phyloP scores from a whole-genome alignment of 257 asterid genomes.

The Galeopsis tetrahit region DNA sequence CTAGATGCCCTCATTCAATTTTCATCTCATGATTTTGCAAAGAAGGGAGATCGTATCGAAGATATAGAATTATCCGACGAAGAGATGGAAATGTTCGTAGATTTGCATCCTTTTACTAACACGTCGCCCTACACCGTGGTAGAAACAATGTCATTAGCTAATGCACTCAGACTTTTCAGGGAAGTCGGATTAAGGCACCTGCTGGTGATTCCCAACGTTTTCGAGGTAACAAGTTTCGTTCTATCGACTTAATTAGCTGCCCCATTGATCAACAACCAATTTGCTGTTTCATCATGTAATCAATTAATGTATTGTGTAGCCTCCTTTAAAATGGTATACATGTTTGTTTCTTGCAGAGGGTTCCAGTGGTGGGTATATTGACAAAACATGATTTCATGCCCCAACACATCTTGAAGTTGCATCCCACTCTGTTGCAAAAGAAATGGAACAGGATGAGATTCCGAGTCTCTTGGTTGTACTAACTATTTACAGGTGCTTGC shows the following conservation, averaged over 20 bases:
- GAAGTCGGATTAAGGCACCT: slow-evolving; percentile 86
- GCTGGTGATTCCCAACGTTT: slow-evolving; percentile 69
- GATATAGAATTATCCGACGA: slow-evolving; percentile 60
- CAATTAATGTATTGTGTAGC: background rate
- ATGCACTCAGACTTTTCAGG: slow-evolving; percentile 74
- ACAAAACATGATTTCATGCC: slow-evolving; percentile 92
- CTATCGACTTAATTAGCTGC: background rate
- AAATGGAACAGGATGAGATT: slow-evolving; percentile 70
- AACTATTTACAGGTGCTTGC: background rate
- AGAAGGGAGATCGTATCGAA: slow-evolving; percentile 60
- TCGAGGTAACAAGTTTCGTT: slow-evolving; percentile 52
- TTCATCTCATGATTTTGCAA: slow-evolving; percentile 69
- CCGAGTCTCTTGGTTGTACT: slow-evolving; percentile 5
- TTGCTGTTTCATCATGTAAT: too few relatives aligned
- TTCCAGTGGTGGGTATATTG: slow-evolving; percentile 79
- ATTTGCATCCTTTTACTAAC: slow-evolving; percentile 77
- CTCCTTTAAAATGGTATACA: slow-evolving; percentile 1
- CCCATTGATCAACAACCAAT: too few relatives aligned
- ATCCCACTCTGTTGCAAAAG: slow-evolving; percentile 52
- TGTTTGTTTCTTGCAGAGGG: slow-evolving; percentile 51
- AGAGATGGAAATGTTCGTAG: slow-evolving; percentile 82
- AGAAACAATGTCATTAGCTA: slow-evolving; percentile 80
- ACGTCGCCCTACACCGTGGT: slow-evolving; percentile 77
- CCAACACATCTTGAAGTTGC: slow-evolving; percentile 57
- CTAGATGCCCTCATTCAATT: slow-evolving; percentile 40